Evolutionary conservation across 805 yeast species (phyloP), one percentile per base, ranked within the genome.

Genomic region (Barnettozyma salicaria): DNA sequence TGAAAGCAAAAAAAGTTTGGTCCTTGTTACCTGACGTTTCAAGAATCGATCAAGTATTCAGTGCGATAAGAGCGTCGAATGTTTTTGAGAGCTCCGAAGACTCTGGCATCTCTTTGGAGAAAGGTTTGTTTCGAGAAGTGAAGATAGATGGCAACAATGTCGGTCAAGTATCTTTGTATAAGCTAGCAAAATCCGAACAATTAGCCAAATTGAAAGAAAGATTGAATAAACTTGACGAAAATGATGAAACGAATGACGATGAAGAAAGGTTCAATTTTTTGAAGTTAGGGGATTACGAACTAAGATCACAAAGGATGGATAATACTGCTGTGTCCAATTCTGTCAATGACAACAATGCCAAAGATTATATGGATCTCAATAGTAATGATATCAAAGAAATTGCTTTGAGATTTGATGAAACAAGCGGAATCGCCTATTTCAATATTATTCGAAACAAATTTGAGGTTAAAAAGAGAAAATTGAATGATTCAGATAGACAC

Each of bases 21-120:
- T 80, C 81, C 19, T 64, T 92, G 19, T 64, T 89, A 44, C 98
- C 98, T 7, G 97, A 92, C 59, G 78, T 92, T 8, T 78, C 90
- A n/a, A 74, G 84, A 70, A 69, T 87, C 72, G 98, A 92, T 60
- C 79, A 85, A 48, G 74, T 70, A 36, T 87, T 72, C 52, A 64
- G 76, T 50, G 68, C 77, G 22, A 63, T 86, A 29, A 83, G 80
- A 56, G 74, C 85, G 36, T 76, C 76, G 1, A 60, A 68, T 6
- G 53, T 68, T 48, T 61, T 64, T 26, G 49, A 49, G 11, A 19
- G 20, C 13, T 29, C 25, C 16, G 33, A 31, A 17, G 14, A 63
- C n/a, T n/a, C n/a, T 41, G 56, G 58, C 37, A 47, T 49, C 42
- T 23, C 34, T 6, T 46, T 60, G 37, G 48, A 61, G 45, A 70